Base-by-base conservation (phyloP, 1,284 basidiomycete genomes). In the Heterobasidion irregulare region DNA sequence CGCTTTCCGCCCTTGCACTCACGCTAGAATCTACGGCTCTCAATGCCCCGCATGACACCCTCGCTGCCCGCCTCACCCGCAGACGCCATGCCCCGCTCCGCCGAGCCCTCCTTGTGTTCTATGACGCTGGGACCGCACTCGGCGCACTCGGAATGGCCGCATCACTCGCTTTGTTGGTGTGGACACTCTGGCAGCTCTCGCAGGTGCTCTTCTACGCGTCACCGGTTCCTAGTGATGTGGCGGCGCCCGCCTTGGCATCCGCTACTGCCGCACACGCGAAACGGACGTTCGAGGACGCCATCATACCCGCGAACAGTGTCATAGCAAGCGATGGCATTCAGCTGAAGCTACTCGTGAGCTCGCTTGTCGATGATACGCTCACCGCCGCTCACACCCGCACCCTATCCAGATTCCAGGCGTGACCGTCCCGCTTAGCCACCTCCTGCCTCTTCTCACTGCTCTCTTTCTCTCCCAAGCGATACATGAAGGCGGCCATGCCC, bases 401-500 rank as follows among this genome's bases (percentile, higher is more conserved):
- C 35, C 9, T 16, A 6, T n/a, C 4, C 52, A 90, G 87, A 82
- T 91, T 47, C 89, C 89, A 13, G 89, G 89, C 2, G 57, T 89
- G 4, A 91, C 86, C 1, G 79, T 86, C 0, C 89, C 88, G 1
- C 62, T 86, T n/a, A 67, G 68, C 36, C 80, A 90, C 63, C 62
- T 86, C 1, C 82, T 82, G 4, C 58, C 80, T 35, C 79, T 90
- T 50, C 62, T 90, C 13, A 15, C 75, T n/a, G 73, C 82, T 0
- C 72, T 90, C 3, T 74, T 83, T 52, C 35, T 78, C 8, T 75
- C 75, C 45, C 86, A 89, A 67, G 60, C 82, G 15, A 62, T 86
- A 16, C 88, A 91, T 61, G 88, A 91, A 69, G 66, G 77, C 0
- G 88, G 88, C 12, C 88, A 91, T 66, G 83, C 82, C 15, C 61